Conservation (phyloP, 192 early-diverging fungal species). For the Entomortierella beljakovae region DNA sequence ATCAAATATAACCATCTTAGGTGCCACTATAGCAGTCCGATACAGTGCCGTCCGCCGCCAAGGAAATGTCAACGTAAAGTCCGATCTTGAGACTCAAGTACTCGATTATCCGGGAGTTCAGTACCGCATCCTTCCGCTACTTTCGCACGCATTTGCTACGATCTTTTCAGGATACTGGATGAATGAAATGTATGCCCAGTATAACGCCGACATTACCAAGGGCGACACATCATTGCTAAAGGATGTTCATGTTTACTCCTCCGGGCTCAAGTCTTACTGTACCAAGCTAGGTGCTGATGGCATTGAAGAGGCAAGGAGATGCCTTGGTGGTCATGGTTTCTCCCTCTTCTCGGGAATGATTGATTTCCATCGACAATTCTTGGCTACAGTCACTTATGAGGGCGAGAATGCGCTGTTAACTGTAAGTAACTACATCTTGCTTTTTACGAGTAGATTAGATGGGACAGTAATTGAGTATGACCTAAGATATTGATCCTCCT, state of each 20-base stretch:
- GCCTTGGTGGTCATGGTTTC: conserved; percentile 69
- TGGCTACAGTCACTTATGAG: conserved; percentile 69
- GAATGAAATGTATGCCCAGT: conserved; percentile 61
- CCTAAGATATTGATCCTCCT: too few relatives aligned
- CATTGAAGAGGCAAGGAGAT: conserved; percentile 43
- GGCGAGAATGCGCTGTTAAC: conserved; percentile 75
- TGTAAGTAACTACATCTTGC: too few relatives aligned
- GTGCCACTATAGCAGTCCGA: conserved; percentile 75
- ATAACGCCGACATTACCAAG: conserved; percentile 59
- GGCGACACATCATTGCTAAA: conserved; percentile 69
- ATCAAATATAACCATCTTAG: conserved; percentile 64
- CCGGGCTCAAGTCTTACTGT: conserved; percentile 85
- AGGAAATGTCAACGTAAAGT: conserved; percentile 54
- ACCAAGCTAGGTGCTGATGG: conserved; percentile 59
- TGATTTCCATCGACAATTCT: conserved; percentile 69
- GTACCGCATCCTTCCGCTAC: conserved; percentile 41
- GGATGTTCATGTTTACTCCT: conserved; percentile 75
- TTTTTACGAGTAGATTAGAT: too few relatives aligned
- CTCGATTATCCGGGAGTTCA: conserved; percentile 54
- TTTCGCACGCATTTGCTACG: conserved; percentile 56
- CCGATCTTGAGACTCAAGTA: conserved; percentile 45
- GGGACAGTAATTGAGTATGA: neutral
- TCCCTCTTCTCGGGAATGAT: conserved; percentile 74
- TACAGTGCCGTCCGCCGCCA: conserved; percentile 78
- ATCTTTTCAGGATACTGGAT: conserved; percentile 71